phyloP scores from a whole-genome alignment of 441 rosid species.

The Rhodomyrtus psidioides region DNA sequence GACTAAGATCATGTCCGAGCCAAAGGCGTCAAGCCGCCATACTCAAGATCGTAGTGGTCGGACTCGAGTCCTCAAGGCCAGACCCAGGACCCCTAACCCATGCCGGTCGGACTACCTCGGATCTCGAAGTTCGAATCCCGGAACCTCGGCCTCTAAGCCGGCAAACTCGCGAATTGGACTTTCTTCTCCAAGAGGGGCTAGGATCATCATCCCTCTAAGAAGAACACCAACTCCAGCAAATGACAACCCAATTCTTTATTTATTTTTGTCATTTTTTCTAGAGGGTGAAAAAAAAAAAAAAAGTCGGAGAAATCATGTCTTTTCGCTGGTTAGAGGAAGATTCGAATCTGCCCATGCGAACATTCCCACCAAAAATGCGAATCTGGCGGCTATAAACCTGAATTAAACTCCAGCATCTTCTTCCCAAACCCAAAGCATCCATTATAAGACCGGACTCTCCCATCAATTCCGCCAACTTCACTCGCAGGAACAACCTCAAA shows the following conservation, averaged over 20 bases:
- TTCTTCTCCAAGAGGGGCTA: not conserved
- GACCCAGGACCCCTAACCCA: no score
- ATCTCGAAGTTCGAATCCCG: no score
- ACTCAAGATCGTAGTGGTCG: fast-evolving
- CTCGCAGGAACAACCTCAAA: not conserved
- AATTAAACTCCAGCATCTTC: not conserved
- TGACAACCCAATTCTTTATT: not conserved
- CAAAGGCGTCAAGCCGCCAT: fast-evolving
- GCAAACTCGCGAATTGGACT: not conserved
- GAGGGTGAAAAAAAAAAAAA: not conserved
- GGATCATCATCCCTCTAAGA: not conserved
- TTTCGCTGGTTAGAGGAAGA: conserved; percentile 11
- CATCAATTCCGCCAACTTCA: conserved; percentile 1
- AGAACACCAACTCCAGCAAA: not conserved
- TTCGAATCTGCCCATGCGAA: conserved; percentile 54
- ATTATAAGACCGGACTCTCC: not conserved
- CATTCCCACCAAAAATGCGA: conserved; percentile 52
- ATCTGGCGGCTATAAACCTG: conserved; percentile 25
- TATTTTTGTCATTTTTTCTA: no score
- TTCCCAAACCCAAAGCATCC: not conserved
- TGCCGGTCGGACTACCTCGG: fast-evolving
- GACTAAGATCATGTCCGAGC: not conserved
- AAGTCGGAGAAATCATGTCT: fast-evolving
- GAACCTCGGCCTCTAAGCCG: not conserved
- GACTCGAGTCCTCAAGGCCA: not conserved